phyloP scores from a whole-genome alignment of 2,329 filamentous ascomycete genomes.

The Aspergillus sp. region DNA sequence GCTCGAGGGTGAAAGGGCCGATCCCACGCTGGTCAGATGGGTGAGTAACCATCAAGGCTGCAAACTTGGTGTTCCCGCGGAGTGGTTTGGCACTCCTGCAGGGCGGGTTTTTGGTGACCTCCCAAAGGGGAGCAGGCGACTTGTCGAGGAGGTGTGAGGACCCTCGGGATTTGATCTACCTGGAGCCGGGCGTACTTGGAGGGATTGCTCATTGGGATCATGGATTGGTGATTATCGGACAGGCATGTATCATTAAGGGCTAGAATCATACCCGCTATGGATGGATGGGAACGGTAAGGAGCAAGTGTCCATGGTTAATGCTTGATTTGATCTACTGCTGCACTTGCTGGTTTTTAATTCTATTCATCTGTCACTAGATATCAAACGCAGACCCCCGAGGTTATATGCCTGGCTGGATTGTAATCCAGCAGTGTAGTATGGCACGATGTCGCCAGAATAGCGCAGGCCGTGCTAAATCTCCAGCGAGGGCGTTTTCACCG shows the following conservation, averaged over 20 bases:
- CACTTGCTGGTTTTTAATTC: too few species aligned
- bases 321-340: neutral
- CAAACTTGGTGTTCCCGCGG: slow-evolving; percentile 36
- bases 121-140: slow-evolving; percentile 14
- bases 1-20: slow-evolving; percentile 28
- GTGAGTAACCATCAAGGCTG: slow-evolving; percentile 33
- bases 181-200: slow-evolving; percentile 16
- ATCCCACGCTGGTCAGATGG: slow-evolving; percentile 39
- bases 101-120: slow-evolving; percentile 30
- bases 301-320: neutral
- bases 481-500: too few species aligned
- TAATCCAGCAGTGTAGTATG: too few species aligned
- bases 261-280: neutral
- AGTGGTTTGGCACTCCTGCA: slow-evolving; percentile 38
- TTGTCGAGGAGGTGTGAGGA: slow-evolving; percentile 31
- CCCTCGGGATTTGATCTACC: slow-evolving; percentile 4
- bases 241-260: slow-evolving; percentile 2
- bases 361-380: too few species aligned
- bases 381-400: too few species aligned
- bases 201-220: slow-evolving; percentile 6
- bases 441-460: too few species aligned
- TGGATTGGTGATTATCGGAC: too few species aligned
- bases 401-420: too few species aligned
- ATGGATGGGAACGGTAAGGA: neutral
- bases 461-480: too few species aligned